A percentile compares a stretch with the other conserved stretches of the same genome.
Evolutionary conservation across 371 early-diverging fungal genomes (phyloP).

Genomic region (Mucor mucedo): DNA sequence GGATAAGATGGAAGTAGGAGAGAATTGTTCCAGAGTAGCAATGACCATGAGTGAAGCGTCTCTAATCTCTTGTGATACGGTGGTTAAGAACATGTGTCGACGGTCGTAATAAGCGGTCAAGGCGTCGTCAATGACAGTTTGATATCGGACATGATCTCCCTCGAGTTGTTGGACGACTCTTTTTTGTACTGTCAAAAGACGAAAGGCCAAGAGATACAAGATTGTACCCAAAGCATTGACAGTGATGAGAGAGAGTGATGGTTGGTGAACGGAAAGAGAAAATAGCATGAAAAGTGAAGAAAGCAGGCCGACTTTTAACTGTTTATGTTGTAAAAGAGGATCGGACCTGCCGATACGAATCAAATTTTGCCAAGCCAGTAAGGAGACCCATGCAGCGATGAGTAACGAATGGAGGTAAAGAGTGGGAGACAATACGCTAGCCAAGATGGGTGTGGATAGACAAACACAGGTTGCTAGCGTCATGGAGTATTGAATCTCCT

Average conservation of each 20-base stretch:
- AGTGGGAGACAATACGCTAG: not conserved
- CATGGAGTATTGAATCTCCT: not conserved
- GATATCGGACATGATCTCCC: constrained; percentile 4
- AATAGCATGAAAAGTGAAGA: not conserved
- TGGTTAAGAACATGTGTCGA: constrained; percentile 32
- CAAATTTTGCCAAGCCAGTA: constrained; percentile 11
- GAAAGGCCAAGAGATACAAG: too few species aligned
- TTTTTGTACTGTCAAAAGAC: not conserved
- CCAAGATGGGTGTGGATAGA: not conserved
- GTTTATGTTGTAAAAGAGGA: not conserved
- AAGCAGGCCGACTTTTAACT: not conserved
- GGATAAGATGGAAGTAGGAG: constrained; percentile 44
- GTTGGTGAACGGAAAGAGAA: too few species aligned
- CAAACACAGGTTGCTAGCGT: not conserved
- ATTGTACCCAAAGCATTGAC: not conserved
- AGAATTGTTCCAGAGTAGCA: constrained; percentile 59
- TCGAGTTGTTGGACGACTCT: not conserved
- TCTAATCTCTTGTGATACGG: constrained; percentile 56
- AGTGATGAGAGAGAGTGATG: too few species aligned
- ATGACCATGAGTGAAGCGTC: constrained; percentile 58
- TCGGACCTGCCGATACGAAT: constrained; percentile 10
- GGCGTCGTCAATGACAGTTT: constrained; percentile 27
- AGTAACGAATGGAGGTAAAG: not conserved
- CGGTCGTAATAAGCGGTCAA: constrained; percentile 30
- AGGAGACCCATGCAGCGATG: constrained; percentile 4